These are phyloP conservation scores for Geopyxis carbonaria DNA, from an alignment of 495 filamentous ascomycete species.

Conservation along the genomic window DNA sequence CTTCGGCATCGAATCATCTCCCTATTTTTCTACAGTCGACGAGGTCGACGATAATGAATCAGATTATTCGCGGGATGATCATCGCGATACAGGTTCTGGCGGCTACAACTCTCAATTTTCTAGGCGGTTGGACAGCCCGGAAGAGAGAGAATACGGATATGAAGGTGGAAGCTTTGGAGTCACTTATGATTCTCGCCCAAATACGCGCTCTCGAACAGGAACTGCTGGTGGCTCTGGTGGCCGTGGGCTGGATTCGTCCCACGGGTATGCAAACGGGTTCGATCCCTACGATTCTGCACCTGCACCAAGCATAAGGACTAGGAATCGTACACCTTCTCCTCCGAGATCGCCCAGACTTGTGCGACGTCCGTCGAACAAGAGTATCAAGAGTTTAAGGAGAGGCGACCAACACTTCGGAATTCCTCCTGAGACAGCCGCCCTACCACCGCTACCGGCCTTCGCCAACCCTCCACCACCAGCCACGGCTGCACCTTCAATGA, in stretches of 20 bases:
- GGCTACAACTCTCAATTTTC: conserved; percentile 14
- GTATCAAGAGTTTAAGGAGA: conserved; percentile 22
- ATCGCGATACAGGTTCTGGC: neutral
- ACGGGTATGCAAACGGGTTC: conserved; percentile 27
- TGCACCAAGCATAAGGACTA: conserved; percentile 64
- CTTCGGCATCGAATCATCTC: conserved; percentile 20
- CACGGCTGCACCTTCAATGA: conserved; percentile 1
- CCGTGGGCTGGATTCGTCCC: conserved; percentile 21
- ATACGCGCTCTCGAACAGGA: conserved; percentile 23
- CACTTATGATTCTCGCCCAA: conserved; percentile 26
- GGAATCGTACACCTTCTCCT: conserved; percentile 32
- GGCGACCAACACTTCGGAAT: conserved; percentile 22
- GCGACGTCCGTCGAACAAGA: conserved; percentile 22
- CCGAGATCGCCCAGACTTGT: conserved; percentile 30
- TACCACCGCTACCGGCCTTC: conserved; percentile 27
- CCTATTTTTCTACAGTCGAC: conserved; percentile 23
- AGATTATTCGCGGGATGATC: conserved; percentile 21
- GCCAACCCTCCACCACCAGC: conserved; percentile 17
- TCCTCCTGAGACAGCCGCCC: conserved; percentile 20
- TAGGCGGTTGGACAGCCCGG: neutral
- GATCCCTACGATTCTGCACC: conserved; percentile 64
- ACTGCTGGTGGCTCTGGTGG: too few relatives aligned
- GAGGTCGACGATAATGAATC: conserved; percentile 28
- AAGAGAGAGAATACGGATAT: conserved; percentile 13
- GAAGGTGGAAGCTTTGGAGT: conserved; percentile 18